Evolutionary conservation across 768 basidiomycete genomes (phyloP).

Genomic region (Coprinopsis strossmayeri): DNA sequence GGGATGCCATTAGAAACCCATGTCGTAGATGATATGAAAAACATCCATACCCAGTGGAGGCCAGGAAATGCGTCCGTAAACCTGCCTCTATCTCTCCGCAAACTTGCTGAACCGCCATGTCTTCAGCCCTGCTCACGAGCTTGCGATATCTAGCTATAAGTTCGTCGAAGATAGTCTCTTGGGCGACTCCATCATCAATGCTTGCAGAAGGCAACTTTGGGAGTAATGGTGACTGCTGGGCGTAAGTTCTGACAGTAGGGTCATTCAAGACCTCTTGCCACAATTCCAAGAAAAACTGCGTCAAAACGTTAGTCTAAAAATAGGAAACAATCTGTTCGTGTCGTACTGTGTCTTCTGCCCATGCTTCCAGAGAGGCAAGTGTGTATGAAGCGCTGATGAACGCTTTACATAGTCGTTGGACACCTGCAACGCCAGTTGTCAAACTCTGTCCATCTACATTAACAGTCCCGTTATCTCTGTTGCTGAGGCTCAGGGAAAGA

Average conservation of each 20-base stretch:
- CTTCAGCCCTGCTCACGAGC: constrained; percentile 68
- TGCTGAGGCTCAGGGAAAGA: constrained; percentile 40
- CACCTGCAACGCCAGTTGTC: constrained; percentile 80
- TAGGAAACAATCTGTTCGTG: constrained; percentile 4
- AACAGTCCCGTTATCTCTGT: constrained; percentile 32
- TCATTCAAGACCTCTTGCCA: constrained; percentile 73
- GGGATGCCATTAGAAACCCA: not conserved
- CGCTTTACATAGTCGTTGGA: constrained; percentile 81
- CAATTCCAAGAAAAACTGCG: constrained; percentile 87
- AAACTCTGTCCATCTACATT: constrained; percentile 55
- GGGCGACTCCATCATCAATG: constrained; percentile 28
- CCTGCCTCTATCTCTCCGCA: constrained; percentile 75
- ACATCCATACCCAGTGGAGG: constrained; percentile 37
- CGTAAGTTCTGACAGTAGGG: constrained; percentile 49
- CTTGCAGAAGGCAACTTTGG: constrained; percentile 33
- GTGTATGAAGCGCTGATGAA: constrained; percentile 76
- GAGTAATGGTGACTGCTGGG: constrained; percentile 41
- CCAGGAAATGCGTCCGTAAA: constrained; percentile 65
- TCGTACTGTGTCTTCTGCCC: constrained; percentile 90
- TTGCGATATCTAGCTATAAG: constrained; percentile 58
- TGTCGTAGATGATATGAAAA: not conserved
- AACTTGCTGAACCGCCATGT: constrained; percentile 80
- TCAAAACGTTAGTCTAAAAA: not conserved
- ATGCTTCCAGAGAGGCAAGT: constrained; percentile 58
- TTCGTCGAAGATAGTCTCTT: constrained; percentile 75